A percentile compares a stretch with the other conserved stretches of the same genome.
These are phyloP conservation scores for Alternaria postmessia DNA, from an alignment of 2,329 filamentous ascomycete species.

Conservation along the genomic window DNA sequence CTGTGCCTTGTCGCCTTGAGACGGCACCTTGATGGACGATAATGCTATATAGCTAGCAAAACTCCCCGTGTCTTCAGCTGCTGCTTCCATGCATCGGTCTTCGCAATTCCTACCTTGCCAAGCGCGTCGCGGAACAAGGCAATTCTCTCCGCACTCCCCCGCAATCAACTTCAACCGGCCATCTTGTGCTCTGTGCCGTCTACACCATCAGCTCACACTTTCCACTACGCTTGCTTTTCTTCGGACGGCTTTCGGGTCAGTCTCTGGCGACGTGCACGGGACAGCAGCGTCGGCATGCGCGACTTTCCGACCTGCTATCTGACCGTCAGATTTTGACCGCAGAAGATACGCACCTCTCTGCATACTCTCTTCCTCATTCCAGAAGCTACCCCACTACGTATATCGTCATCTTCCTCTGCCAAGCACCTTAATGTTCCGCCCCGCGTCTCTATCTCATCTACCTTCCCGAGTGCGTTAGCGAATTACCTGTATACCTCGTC, in stretches of 20 bases:
- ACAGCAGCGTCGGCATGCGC: slow-evolving; percentile 1
- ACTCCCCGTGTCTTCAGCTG: no score
- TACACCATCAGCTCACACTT: neutral
- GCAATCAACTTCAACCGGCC: slow-evolving; percentile 9
- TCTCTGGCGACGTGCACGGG: neutral
- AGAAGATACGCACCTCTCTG: slow-evolving; percentile 6
- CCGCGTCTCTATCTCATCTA: slow-evolving; percentile 29
- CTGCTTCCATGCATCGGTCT: no score
- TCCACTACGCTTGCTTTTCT: neutral
- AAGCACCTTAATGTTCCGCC: slow-evolving; percentile 29
- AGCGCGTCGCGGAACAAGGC: neutral
- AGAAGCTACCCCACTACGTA: slow-evolving; percentile 12
- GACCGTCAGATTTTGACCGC: neutral
- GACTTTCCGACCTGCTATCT: slow-evolving; percentile 1
- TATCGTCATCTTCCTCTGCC: slow-evolving; percentile 38
- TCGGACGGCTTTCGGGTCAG: slow-evolving; percentile 1
- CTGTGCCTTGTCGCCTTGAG: neutral
- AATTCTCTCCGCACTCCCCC: slow-evolving; percentile 13
- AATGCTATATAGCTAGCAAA: neutral
- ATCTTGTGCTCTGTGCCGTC: slow-evolving; percentile 13
- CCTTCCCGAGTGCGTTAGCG: slow-evolving; percentile 44
- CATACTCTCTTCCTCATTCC: neutral
- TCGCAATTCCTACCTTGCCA: neutral
- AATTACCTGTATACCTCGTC: slow-evolving; percentile 22
- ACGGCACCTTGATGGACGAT: neutral